phyloP scores from a whole-genome alignment of 306 rosid species.

The Medicago truncatula region DNA sequence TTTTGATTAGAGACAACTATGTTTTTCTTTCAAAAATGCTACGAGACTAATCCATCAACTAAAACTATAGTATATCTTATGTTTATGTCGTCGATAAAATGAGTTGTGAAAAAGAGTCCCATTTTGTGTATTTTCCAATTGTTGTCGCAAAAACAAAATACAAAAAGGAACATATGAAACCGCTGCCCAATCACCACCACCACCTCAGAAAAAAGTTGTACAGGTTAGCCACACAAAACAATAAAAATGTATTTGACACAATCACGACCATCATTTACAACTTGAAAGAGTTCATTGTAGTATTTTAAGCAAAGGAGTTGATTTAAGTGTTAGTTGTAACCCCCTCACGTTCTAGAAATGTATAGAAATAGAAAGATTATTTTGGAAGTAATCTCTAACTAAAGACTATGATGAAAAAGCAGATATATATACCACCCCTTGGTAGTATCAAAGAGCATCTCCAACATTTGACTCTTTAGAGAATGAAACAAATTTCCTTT shows the following conservation, averaged over 20 bases:
- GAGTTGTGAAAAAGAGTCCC: too few species aligned
- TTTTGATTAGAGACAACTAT: too few species aligned
- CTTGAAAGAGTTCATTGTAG: background rate
- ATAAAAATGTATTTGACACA: background rate
- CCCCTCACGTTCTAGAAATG: background rate
- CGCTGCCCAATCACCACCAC: too few species aligned
- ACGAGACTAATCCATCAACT: too few species aligned
- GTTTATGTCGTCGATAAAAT: too few species aligned
- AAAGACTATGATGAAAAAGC: conserved; percentile 1
- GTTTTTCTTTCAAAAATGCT: too few species aligned
- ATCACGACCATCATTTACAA: background rate
- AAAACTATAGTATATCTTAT: too few species aligned
- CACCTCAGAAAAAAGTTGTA: too few species aligned
- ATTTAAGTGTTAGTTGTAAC: background rate
- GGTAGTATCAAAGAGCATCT: conserved; percentile 1
- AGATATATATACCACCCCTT: conserved; percentile 17
- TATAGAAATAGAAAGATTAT: background rate
- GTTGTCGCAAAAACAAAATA: too few species aligned
- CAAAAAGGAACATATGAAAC: too few species aligned
- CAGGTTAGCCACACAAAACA: too few species aligned
- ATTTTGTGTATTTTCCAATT: too few species aligned
- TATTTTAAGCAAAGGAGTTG: background rate
- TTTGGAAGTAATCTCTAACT: background rate
- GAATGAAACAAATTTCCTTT: conserved; percentile 38
- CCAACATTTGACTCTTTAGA: conserved; percentile 1